A percentile compares a stretch with the other conserved stretches of the same genome.
Conservation (phyloP, 768 basidiomycete species). For the Tylopilus balloui region DNA sequence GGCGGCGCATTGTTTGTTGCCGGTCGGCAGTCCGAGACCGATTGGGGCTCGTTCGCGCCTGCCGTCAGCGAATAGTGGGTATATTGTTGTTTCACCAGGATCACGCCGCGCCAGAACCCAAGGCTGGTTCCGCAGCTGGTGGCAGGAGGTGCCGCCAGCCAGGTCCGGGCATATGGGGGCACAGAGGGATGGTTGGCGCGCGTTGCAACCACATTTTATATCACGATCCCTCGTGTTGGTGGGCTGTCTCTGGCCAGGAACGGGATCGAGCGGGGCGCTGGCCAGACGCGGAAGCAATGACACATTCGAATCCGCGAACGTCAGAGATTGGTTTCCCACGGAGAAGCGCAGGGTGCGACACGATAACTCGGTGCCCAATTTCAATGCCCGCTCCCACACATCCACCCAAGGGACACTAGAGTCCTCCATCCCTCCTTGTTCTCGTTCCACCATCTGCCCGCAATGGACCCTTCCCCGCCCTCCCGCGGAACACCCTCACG, state of each 20-base stretch:
- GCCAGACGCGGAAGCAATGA: conserved; percentile 33
- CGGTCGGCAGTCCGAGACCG: neutral
- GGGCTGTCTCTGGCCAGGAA: conserved; percentile 16
- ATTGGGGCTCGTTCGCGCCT: conserved; percentile 4
- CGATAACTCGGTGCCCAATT: conserved; percentile 39
- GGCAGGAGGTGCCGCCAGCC: neutral
- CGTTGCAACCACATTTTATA: conserved; percentile 2
- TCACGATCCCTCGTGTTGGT: conserved; percentile 12
- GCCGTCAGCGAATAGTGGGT: conserved; percentile 17
- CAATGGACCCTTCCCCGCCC: conserved; percentile 38
- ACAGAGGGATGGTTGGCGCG: too few relatives aligned
- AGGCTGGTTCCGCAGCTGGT: neutral
- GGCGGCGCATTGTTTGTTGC: conserved; percentile 5
- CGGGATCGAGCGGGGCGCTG: conserved; percentile 26
- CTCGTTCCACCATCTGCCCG: conserved; percentile 38
- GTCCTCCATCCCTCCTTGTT: conserved; percentile 9
- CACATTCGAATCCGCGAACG: conserved; percentile 33
- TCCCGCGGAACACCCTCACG: conserved; percentile 60
- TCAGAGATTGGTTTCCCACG: conserved; percentile 29
- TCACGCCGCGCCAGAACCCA: conserved; percentile 16
- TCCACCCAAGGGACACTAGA: conserved; percentile 26
- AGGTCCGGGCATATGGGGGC: too few relatives aligned
- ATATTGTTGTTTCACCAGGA: conserved; percentile 15
- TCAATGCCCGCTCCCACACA: conserved; percentile 40
- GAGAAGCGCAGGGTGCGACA: conserved; percentile 32